Conservation (phyloP, 331 rosid species). For the Saraca asoca region DNA sequence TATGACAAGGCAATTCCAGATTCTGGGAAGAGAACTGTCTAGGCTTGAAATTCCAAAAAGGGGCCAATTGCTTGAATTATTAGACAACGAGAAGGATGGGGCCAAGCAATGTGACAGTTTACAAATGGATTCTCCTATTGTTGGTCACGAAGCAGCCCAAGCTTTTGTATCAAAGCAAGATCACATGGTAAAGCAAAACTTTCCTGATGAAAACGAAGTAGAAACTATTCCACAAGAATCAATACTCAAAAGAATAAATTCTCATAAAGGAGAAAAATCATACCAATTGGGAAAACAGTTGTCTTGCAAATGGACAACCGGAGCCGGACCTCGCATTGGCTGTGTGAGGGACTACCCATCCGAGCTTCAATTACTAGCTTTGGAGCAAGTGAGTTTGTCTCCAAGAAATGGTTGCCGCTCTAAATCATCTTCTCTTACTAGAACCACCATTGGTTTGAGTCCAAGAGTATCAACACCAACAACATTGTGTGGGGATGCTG, state of each 20-base stretch:
- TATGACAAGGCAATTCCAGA: slow-evolving; percentile 33
- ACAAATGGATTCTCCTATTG: not conserved
- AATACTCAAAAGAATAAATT: slow-evolving; percentile 74
- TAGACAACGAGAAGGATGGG: slow-evolving; percentile 40
- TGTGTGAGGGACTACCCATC: slow-evolving; percentile 91
- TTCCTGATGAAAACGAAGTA: slow-evolving; percentile 41
- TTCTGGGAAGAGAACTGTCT: slow-evolving; percentile 41
- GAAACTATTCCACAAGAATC: slow-evolving; percentile 69
- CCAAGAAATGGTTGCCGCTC: slow-evolving; percentile 43
- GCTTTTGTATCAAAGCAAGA: slow-evolving; percentile 31
- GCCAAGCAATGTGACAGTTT: too few relatives aligned
- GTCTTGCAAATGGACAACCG: slow-evolving; percentile 97
- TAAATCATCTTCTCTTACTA: slow-evolving; percentile 34
- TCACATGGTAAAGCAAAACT: slow-evolving; percentile 33
- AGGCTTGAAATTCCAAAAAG: slow-evolving; percentile 64
- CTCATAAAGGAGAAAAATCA: slow-evolving; percentile 72
- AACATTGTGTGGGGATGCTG: slow-evolving; percentile 23
- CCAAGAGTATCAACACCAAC: slow-evolving; percentile 33
- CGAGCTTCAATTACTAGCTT: slow-evolving; percentile 77
- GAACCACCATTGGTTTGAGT: slow-evolving; percentile 21
- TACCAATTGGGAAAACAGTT: slow-evolving; percentile 88
- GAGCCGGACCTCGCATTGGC: slow-evolving; percentile 95
- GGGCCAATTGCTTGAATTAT: slow-evolving; percentile 34
- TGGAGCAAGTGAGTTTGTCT: slow-evolving; percentile 63
- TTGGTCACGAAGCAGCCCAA: slow-evolving; percentile 34